These are phyloP conservation scores for Centaurea solstitialis DNA, from an alignment of 129 eudicot species.

Conservation along the genomic window DNA sequence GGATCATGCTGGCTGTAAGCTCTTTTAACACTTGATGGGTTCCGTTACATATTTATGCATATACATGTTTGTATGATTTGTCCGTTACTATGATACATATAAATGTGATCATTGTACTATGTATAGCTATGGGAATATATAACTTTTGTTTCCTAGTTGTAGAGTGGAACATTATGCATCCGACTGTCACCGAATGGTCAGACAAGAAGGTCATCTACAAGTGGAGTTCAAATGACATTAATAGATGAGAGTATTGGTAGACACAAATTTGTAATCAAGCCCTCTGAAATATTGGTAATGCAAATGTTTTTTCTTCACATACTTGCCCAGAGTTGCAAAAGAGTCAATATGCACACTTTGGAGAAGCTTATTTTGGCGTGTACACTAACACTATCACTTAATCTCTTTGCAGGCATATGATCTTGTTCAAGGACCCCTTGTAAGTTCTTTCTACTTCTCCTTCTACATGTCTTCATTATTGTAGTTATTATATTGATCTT, in stretches of 20 bases:
- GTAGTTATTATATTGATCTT: neutral
- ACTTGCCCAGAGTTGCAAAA: neutral
- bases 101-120: neutral
- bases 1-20: neutral
- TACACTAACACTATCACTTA: constrained; percentile 21
- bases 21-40: neutral
- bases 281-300: constrained; percentile 80
- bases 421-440: constrained; percentile 90
- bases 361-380: constrained; percentile 8
- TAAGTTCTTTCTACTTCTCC: constrained; percentile 47
- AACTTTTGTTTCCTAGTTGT: constrained; percentile 39
- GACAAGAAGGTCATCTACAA: constrained; percentile 35
- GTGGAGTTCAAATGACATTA: constrained; percentile 52
- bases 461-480: constrained; percentile 1
- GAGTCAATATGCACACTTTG: constrained; percentile 5
- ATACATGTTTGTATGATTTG: neutral
- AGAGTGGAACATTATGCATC: constrained; percentile 42
- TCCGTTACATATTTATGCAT: neutral
- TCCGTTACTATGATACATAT: neutral
- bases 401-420: constrained; percentile 79
- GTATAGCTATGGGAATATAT: constrained; percentile 18
- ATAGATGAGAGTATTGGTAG: constrained; percentile 53
- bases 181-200: constrained; percentile 30
- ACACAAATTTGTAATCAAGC: constrained; percentile 39
- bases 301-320: neutral